Base-by-base conservation (phyloP, 805 yeast genomes). In the Hanseniaspora lindneri region DNA sequence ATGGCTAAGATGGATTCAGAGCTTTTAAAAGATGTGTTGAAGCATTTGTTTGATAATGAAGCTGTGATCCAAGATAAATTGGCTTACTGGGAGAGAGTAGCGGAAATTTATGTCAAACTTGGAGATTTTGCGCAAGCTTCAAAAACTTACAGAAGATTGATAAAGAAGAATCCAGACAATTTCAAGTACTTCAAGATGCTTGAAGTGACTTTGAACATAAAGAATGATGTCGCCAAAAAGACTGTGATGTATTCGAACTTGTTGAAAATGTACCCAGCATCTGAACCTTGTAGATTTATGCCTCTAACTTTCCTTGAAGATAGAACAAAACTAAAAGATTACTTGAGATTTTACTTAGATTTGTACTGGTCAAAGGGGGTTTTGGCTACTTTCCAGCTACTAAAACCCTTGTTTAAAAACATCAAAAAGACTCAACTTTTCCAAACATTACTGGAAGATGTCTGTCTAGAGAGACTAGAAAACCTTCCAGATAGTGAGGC, bases 91-190 rank as follows among this genome's bases (percentile, higher is more conserved):
- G 95, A 87, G 61, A 72, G 72, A 58, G 73, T 74, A 54, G 96
- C 87, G 3, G 66, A 72, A 47, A 77, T 80, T 55, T 70, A 78
- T 48, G 63, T 77, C 61, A 70, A 76, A 35, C 64, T 83, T 51
- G 82, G 77, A 9, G 66, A 69, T 39, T 58, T 60, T 13, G 68
- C 75, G 48, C 85, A 83, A 47, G 89, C 96, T 1, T 76, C 84
- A 16, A 56, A 73, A 43, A 69, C 76, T 35, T 83, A 79, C 59
- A 75, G 94, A 60, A 67, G 71, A 50, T 69, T 89, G 50, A 69
- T 89, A 51, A 77, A 82, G 60, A 77, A 95, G 59, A 89, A 89
- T 61, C 95, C 97, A 0, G 95, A 87, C 58, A 74, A 82, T 56
- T 67, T 69, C 32, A 66, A 62, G 11, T 86, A 85, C 59, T 88